Percentiles rank a stretch among this genome's conserved stretches.
These are phyloP conservation scores for Rubus idaeus DNA, from an alignment of 306 rosid species.

Conservation along the genomic window DNA sequence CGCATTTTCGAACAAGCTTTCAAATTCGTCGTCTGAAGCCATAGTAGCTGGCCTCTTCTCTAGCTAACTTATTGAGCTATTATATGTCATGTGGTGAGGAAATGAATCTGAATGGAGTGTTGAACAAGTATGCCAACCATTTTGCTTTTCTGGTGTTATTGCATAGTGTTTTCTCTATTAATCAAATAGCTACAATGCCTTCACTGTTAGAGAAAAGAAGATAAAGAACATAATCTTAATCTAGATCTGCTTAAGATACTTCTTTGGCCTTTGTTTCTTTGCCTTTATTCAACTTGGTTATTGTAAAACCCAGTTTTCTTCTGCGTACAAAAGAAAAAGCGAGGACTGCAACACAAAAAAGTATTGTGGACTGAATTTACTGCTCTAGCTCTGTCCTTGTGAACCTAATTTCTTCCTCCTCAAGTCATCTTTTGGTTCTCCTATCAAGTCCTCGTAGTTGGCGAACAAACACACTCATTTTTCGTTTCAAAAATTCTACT, in stretches of 20 bases:
- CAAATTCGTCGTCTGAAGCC: conserved; percentile 10
- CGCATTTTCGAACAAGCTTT: conserved; percentile 16
- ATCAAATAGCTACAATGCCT: not conserved
- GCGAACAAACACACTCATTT: not conserved
- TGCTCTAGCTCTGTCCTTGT: not conserved
- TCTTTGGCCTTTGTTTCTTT: not conserved
- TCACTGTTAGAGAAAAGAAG: no score
- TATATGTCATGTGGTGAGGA: not conserved
- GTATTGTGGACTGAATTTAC: not conserved
- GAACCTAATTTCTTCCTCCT: not conserved
- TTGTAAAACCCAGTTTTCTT: not conserved
- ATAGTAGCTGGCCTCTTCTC: not conserved
- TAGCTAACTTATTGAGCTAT: not conserved
- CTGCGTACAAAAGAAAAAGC: not conserved
- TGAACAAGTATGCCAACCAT: not conserved
- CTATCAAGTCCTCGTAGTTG: not conserved
- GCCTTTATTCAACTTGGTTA: not conserved
- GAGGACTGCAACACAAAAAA: not conserved
- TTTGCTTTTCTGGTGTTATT: not conserved
- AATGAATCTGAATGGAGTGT: not conserved
- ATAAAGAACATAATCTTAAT: not conserved
- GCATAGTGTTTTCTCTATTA: not conserved
- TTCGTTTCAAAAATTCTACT: not conserved
- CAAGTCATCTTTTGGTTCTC: conserved; percentile 16
- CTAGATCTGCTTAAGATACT: not conserved